These are phyloP conservation scores for Skeletonema costatum DNA, from an alignment of 108 stramenopile genomes.

Conservation along the genomic window DNA sequence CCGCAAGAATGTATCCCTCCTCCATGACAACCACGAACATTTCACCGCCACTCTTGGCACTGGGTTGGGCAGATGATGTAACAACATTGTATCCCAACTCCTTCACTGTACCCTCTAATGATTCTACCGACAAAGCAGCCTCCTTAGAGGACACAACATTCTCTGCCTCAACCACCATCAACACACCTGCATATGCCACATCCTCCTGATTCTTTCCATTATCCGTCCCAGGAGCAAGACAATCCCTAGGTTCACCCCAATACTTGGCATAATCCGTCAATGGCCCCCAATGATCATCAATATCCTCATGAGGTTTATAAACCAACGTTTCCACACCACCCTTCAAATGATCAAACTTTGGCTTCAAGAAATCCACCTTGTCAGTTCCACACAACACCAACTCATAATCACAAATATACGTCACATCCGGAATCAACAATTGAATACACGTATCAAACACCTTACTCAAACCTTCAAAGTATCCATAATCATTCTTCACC, in stretches of 20 bases:
- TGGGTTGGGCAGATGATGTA: slow-evolving; percentile 39
- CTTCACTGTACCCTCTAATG: slow-evolving; percentile 15
- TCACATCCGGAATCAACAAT: slow-evolving; percentile 50
- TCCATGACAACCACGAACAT: slow-evolving; percentile 40
- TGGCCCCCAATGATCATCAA: slow-evolving; percentile 54
- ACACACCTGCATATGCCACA: slow-evolving; percentile 46
- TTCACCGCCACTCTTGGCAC: slow-evolving; percentile 13
- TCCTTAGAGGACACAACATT: slow-evolving; percentile 6
- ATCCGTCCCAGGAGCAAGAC: slow-evolving; percentile 36
- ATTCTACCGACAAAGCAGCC: slow-evolving; percentile 13
- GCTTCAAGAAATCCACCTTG: slow-evolving; percentile 70
- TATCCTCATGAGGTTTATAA: slow-evolving; percentile 49
- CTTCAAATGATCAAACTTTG: slow-evolving; percentile 33
- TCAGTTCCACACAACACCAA: slow-evolving; percentile 72
- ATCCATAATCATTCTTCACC: slow-evolving; percentile 80
- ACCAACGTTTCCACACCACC: slow-evolving; percentile 31
- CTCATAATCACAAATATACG: slow-evolving; percentile 75
- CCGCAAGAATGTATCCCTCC: slow-evolving; percentile 54
- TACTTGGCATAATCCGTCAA: slow-evolving; percentile 71
- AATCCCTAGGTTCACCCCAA: slow-evolving; percentile 39
- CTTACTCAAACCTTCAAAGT: slow-evolving; percentile 64
- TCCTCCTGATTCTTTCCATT: slow-evolving; percentile 23
- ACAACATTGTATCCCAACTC: slow-evolving; percentile 30
- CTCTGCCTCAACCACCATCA: slow-evolving; percentile 79
- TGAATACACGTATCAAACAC: slow-evolving; percentile 65